Percentiles rank a stretch among this genome's conserved stretches.
These are phyloP conservation scores for Talaromyces sp. DNA, from an alignment of 2,329 filamentous ascomycete genomes.

Conservation along the genomic window DNA sequence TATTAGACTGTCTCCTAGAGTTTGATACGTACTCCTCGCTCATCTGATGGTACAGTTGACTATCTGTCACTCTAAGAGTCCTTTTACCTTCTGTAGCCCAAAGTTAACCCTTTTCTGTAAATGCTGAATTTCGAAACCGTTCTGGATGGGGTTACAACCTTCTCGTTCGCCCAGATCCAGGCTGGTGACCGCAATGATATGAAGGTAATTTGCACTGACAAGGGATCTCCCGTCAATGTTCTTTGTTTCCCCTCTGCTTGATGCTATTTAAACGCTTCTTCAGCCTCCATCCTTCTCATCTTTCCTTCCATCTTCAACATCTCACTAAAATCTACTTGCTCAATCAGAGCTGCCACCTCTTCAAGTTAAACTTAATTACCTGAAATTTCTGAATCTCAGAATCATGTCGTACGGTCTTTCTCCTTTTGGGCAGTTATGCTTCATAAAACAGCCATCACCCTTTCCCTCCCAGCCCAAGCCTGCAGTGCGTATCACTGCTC, in stretches of 20 bases:
- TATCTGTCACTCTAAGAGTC: too few relatives aligned
- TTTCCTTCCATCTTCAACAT: not conserved
- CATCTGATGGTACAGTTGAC: too few relatives aligned
- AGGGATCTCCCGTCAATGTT: not conserved
- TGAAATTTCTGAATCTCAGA: not conserved
- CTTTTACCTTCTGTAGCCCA: too few relatives aligned
- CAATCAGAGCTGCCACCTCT: not conserved
- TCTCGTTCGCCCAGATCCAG: not conserved
- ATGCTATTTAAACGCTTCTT: not conserved
- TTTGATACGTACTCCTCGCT: too few relatives aligned
- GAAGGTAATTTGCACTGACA: not conserved
- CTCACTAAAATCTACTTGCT: not conserved
- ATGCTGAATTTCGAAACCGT: not conserved
- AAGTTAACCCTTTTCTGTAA: not conserved
- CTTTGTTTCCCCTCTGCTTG: not conserved
- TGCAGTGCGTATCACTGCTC: not conserved
- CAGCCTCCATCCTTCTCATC: not conserved
- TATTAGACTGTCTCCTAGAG: too few relatives aligned
- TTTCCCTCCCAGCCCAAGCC: not conserved
- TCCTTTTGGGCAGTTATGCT: not conserved
- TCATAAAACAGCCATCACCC: not conserved
- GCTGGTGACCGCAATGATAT: not conserved
- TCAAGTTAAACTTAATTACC: not conserved
- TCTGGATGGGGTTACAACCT: not conserved
- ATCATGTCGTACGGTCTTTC: not conserved